Conservation (phyloP, 2,329 filamentous ascomycete genomes). For the Botryotinia narcissicola region DNA sequence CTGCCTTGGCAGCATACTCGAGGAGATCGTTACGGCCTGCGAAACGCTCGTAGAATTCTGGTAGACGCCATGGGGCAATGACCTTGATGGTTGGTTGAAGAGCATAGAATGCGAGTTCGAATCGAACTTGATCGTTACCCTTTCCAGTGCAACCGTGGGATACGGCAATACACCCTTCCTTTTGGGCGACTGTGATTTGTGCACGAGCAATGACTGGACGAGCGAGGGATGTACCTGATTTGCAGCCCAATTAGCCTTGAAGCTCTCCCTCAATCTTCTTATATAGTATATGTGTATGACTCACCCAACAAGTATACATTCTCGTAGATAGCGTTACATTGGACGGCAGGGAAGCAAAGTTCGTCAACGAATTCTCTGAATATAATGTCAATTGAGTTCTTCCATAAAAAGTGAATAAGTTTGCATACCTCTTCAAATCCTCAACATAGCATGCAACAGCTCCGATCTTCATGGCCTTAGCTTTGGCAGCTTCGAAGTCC, state of each 20-base stretch:
- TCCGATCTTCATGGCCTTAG: constrained; percentile 58
- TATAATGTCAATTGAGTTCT: not conserved
- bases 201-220: constrained; percentile 68
- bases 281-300: constrained; percentile 28
- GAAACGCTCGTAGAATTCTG: constrained; percentile 69
- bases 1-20: constrained; percentile 64
- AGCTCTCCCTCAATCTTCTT: not conserved
- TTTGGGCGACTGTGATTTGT: constrained; percentile 61
- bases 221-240: constrained; percentile 58
- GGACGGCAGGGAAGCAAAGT: constrained; percentile 70
- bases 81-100: constrained; percentile 65
- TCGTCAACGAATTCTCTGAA: constrained; percentile 72
- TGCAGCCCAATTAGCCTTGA: not conserved
- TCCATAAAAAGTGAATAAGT: not conserved
- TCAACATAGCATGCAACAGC: constrained; percentile 44
- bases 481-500: constrained; percentile 69
- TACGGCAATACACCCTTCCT: constrained; percentile 52
- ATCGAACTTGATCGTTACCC: constrained; percentile 65
- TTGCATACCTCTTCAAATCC: constrained; percentile 53
- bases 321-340: constrained; percentile 70
- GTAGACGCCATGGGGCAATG: constrained; percentile 72
- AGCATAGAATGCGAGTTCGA: constrained; percentile 61
- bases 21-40: constrained; percentile 70
- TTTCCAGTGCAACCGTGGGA: constrained; percentile 60
- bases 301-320: constrained; percentile 59